Conservation (phyloP, 257 asterid species). For the Solanum etuberosum region DNA sequence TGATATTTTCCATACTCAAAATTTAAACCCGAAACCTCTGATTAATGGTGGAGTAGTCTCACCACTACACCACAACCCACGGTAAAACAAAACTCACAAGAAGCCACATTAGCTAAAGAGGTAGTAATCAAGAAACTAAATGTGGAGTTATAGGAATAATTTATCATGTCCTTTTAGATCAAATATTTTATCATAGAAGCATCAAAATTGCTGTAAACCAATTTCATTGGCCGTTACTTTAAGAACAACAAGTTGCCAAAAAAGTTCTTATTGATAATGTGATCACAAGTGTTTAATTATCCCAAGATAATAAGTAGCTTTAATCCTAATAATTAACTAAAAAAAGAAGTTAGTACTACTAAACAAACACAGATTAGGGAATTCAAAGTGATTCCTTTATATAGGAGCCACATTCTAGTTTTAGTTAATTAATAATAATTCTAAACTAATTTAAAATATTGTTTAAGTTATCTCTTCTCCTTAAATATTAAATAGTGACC, state of each 20-base stretch:
- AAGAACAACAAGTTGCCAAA: constrained; percentile 29
- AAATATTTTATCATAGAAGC: constrained; percentile 4
- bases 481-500: background rate
- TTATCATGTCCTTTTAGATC: background rate
- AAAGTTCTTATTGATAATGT: constrained; percentile 30
- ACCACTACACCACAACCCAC: background rate
- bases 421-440: constrained; percentile 1
- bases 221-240: constrained; percentile 37
- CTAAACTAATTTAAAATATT: background rate
- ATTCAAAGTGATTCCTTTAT: background rate
- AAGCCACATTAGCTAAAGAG: background rate
- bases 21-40: background rate
- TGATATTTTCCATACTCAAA: too few relatives aligned
- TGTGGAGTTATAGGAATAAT: background rate
- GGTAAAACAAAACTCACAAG: background rate
- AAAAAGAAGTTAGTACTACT: background rate
- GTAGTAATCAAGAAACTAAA: background rate
- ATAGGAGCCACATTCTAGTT: constrained; percentile 3
- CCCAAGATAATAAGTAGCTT: constrained; percentile 34
- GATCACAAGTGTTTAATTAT: constrained; percentile 26
- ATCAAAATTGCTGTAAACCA: constrained; percentile 15
- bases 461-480: background rate
- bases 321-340: background rate
- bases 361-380: background rate
- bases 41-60: background rate